Conservation (phyloP, 192 early-diverging fungal species). For the Lobulomyces angularis region DNA sequence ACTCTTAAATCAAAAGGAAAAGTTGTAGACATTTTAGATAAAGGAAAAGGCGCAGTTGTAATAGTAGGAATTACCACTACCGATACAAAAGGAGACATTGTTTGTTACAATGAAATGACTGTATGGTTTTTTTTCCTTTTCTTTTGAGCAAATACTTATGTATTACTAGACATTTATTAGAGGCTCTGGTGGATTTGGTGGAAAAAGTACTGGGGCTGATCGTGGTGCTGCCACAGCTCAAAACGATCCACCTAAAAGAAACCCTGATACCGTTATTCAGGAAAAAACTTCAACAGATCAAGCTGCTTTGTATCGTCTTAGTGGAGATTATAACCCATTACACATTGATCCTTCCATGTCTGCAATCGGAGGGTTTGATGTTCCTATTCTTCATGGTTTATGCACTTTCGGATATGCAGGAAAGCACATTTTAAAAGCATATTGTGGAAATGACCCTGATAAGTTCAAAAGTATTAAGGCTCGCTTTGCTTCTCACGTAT, state of each 20-base stretch:
- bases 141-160: too few species aligned
- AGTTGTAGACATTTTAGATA: conserved; percentile 91
- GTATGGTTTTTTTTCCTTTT: too few species aligned
- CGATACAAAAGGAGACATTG: conserved; percentile 59
- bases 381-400: conserved; percentile 93
- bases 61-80: conserved; percentile 69
- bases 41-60: conserved; percentile 83
- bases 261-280: conserved; percentile 66
- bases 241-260: conserved; percentile 69
- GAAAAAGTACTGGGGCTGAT: conserved; percentile 44
- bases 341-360: conserved; percentile 96
- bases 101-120: conserved; percentile 80
- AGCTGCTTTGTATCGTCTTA: conserved; percentile 91
- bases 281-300: conserved; percentile 86
- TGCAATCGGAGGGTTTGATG: conserved; percentile 85
- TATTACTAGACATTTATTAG: too few species aligned
- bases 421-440: conserved; percentile 75
- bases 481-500: conserved; percentile 69
- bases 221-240: conserved; percentile 64
- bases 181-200: conserved; percentile 78
- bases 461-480: conserved; percentile 79
- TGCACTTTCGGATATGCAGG: conserved; percentile 85
- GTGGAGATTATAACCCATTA: conserved; percentile 93
- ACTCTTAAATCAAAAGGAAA: conserved; percentile 60
- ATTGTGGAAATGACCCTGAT: conserved; percentile 54